Evolutionary conservation across 2,329 filamentous ascomycete species (phyloP).

Genomic region (Lizonia empirigonia): DNA sequence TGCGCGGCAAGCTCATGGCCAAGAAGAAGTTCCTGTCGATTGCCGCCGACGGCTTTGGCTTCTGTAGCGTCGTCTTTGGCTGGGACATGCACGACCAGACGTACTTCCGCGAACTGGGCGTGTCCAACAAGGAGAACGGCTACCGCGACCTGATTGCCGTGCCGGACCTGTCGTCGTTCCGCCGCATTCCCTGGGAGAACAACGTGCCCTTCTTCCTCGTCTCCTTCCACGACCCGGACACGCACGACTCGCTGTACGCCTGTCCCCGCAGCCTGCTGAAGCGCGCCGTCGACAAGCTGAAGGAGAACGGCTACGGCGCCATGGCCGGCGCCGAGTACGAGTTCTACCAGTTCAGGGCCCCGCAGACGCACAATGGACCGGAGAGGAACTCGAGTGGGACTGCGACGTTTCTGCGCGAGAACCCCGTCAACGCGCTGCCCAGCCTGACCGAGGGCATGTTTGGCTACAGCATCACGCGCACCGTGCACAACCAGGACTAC

Average conservation of each 20-base stretch:
- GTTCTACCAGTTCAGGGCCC: conserved; percentile 87
- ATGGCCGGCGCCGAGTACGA: conserved; percentile 96
- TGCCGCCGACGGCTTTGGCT: conserved; percentile 81
- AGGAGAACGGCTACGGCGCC: conserved; percentile 72
- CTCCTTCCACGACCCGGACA: conserved; percentile 83
- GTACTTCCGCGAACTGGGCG: conserved; percentile 81
- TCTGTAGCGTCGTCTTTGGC: conserved; percentile 92
- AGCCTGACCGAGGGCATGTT: conserved; percentile 93
- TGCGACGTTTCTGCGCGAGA: conserved; percentile 73
- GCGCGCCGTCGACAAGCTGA: conserved; percentile 69
- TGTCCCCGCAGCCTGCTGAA: conserved; percentile 80
- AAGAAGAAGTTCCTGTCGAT: conserved; percentile 92
- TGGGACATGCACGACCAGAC: conserved; percentile 98
- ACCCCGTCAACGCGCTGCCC: conserved; percentile 75
- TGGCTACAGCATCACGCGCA: conserved; percentile 86
- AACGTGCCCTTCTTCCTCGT: conserved; percentile 85
- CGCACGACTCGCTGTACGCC: conserved; percentile 70
- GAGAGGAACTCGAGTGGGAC: conserved; percentile 70
- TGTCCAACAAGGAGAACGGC: conserved; percentile 90
- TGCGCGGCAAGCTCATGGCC: conserved; percentile 88
- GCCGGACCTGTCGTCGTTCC: conserved; percentile 76
- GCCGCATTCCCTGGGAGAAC: conserved; percentile 89
- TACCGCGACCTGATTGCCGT: conserved; percentile 85
- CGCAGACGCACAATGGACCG: conserved; percentile 55
- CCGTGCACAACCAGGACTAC: conserved; percentile 89